Evolutionary conservation across 371 early-diverging fungal genomes (phyloP).

Genomic region (Apophysomyces sp.): DNA sequence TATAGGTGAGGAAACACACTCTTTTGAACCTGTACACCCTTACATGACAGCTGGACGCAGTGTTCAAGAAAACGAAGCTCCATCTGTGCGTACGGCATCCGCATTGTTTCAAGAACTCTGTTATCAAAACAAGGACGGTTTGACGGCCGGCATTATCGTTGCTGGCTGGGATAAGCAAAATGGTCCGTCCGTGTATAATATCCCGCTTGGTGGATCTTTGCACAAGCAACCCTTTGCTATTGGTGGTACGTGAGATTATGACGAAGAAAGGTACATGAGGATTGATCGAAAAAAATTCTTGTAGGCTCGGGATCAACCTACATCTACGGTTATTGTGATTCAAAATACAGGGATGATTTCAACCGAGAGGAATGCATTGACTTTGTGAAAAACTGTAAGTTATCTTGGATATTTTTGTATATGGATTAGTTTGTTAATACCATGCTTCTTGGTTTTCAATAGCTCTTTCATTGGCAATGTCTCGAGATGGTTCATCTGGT

Average conservation of each 20-base stretch:
- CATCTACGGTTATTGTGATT: constrained; percentile 99
- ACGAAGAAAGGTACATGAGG: not conserved
- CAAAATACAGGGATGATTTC: constrained; percentile 85
- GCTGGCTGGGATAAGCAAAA: constrained; percentile 97
- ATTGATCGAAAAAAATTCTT: constrained; percentile 4
- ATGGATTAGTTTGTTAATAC: not conserved
- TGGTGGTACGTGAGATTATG: constrained; percentile 65
- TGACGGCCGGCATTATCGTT: constrained; percentile 98
- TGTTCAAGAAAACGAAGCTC: constrained; percentile 82
- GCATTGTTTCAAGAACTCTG: constrained; percentile 92
- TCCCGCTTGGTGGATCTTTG: constrained; percentile 96
- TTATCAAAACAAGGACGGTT: constrained; percentile 91
- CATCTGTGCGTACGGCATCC: constrained; percentile 92
- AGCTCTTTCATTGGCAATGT: constrained; percentile 96
- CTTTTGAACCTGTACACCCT: not conserved
- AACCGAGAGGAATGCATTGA: constrained; percentile 86
- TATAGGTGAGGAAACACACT: constrained; percentile 63
- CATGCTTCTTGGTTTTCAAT: not conserved
- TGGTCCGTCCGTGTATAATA: constrained; percentile 92
- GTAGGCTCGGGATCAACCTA: constrained; percentile 97
- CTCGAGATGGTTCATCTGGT: constrained; percentile 98
- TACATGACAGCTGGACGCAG: constrained; percentile 31
- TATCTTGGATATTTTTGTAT: not conserved
- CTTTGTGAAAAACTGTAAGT: constrained; percentile 94
- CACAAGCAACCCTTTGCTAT: constrained; percentile 94